These are phyloP conservation scores for Colletotrichum sidae DNA, from an alignment of 2,329 filamentous ascomycete genomes.

Conservation along the genomic window DNA sequence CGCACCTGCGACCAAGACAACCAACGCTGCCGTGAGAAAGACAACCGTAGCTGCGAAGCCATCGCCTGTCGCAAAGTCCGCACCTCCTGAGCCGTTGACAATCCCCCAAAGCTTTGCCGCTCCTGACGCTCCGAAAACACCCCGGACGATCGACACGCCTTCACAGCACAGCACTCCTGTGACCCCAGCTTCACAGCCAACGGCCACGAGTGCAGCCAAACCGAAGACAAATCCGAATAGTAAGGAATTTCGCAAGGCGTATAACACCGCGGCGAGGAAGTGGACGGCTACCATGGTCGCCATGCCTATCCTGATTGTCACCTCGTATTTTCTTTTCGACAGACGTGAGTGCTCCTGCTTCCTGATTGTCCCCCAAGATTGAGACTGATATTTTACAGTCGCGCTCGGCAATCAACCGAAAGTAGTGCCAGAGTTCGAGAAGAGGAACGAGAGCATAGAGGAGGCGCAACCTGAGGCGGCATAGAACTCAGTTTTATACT, in stretches of 20 bases:
- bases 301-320: slow-evolving; percentile 65
- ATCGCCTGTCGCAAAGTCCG: neutral
- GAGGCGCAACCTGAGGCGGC: slow-evolving; percentile 16
- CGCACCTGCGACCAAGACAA: neutral
- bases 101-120: neutral
- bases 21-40: neutral
- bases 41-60: neutral
- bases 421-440: slow-evolving; percentile 39
- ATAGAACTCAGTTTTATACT: slow-evolving; percentile 13
- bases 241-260: slow-evolving; percentile 56
- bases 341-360: slow-evolving; percentile 51
- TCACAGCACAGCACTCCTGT: neutral
- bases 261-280: slow-evolving; percentile 56
- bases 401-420: slow-evolving; percentile 47
- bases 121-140: too few relatives aligned
- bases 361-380: neutral
- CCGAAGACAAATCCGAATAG: slow-evolving; percentile 44
- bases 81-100: neutral
- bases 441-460: slow-evolving; percentile 4
- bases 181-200: neutral
- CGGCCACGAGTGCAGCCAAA: neutral
- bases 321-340: slow-evolving; percentile 66
- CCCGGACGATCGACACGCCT: too few relatives aligned
- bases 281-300: slow-evolving; percentile 62
- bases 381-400: slow-evolving; percentile 40